Evolutionary conservation across 495 filamentous ascomycete genomes (phyloP), one percentile per base, ranked within the genome.

Genomic region (Penicillium soppii): DNA sequence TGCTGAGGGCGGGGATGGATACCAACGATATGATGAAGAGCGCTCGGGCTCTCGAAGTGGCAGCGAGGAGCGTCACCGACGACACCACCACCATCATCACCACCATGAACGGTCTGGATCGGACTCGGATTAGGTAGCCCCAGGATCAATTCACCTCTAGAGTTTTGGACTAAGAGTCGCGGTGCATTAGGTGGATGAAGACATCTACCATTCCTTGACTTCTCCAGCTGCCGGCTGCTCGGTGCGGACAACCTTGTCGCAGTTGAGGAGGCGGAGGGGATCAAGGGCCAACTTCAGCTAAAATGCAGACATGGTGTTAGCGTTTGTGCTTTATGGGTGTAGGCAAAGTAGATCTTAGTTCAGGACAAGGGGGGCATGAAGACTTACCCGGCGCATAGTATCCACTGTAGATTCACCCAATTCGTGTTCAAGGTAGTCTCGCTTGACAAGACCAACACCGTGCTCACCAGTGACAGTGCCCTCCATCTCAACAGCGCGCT

Each of bases 261-360:
- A 84, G 60, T 88, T 88, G 26, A 87, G 75, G 47, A 87, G 52
- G 59, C 84, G 82, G 20, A 82, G 71, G 7, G 84, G 84, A 59
- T 88, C 84, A 53, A 82, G 80, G 5, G 84, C 82, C 56, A 80
- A 66, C 73, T 88, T 87, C 37, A 87, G 62, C 82, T 85, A 53
- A 36, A 37, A 48, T 25, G 35, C 10, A 50, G 43, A 32, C 26
- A 43, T n/a, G 7, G 23, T 43, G 53, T 65, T 50, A 59, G 43
- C 30, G 45, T 7, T 36, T 22, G 8, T 30, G 33, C 13, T 48
- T 39, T 5, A 38, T 47, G 7, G 12, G 27, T 20, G 17, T 35
- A 17, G 19, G 47, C 36, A 0, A 15, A 15, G 23, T 41, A 17
- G 10, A 20, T 38, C 6, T 45, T 26, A 8, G 20, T 33, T 9